Evolutionary conservation across 768 basidiomycete genomes (phyloP).

Genomic region (Sistotremastrum suecicum): DNA sequence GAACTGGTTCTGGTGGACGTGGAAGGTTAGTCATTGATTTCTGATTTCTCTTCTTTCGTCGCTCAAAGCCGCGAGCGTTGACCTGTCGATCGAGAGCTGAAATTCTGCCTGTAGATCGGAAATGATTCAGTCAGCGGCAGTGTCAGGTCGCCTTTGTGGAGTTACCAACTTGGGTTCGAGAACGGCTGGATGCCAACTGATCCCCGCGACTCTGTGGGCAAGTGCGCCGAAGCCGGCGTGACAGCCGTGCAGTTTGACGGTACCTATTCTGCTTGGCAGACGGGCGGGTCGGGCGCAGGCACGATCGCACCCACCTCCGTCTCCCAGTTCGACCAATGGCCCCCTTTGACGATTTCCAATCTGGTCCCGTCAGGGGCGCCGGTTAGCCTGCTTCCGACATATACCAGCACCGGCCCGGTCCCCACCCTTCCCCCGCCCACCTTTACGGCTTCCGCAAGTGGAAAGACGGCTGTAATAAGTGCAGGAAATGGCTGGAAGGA

Average conservation of each 20-base stretch:
- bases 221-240: slow-evolving; percentile 31
- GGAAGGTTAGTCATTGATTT: slow-evolving; percentile 34
- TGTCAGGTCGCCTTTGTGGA: slow-evolving; percentile 48
- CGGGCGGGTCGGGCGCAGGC: slow-evolving; percentile 44
- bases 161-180: slow-evolving; percentile 52
- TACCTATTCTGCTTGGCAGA: slow-evolving; percentile 48
- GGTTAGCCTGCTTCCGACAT: slow-evolving; percentile 33
- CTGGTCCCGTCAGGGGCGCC: slow-evolving; percentile 23
- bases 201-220: slow-evolving; percentile 51
- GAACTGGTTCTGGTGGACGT: slow-evolving; percentile 69
- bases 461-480: slow-evolving; percentile 23
- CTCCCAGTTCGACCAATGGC: slow-evolving; percentile 34
- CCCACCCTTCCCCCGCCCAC: slow-evolving; percentile 43
- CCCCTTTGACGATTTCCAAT: slow-evolving; percentile 35
- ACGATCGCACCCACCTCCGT: slow-evolving; percentile 29
- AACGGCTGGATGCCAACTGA: slow-evolving; percentile 71
- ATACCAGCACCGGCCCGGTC: slow-evolving; percentile 45
- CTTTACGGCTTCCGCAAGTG: slow-evolving; percentile 24
- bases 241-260: slow-evolving; percentile 29
- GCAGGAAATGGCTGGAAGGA: slow-evolving; percentile 47
- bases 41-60: too few species aligned
- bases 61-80: too few species aligned
- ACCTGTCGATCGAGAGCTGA: neutral
- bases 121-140: slow-evolving; percentile 34
- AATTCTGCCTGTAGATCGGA: slow-evolving; percentile 29